Base-by-base conservation (phyloP, 2,329 filamentous ascomycete species). In the Colletotrichum sp. region DNA sequence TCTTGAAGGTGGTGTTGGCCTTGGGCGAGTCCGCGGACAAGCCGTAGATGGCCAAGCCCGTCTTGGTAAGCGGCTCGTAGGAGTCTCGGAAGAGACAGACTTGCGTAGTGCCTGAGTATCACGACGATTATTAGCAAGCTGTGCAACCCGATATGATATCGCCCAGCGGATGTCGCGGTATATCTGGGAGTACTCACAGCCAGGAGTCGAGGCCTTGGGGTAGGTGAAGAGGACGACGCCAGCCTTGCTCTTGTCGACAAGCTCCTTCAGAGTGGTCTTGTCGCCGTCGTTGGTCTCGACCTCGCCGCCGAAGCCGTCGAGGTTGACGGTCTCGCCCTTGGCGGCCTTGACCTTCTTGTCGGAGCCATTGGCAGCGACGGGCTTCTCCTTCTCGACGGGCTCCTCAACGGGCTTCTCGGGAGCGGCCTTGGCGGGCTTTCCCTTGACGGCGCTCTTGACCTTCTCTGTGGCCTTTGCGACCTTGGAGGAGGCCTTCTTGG, bases 211-310 rank as follows among this genome's bases (percentile, higher is more conserved):
- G 15, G 97, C 97, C 87, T 95, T 98, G 75, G 97, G 97, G 83
- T 99, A 99, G 36, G 96, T 98, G 85, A 99, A 98, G 34, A 99
- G 88, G 39, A 98, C 95, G 59, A 99, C 94, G 30, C 96, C 97
- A 44, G 91, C 89, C 86, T 95, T 93, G 90, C 96, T 98, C 82
- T 94, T 91, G 68, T 95, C 93, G 65, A 98, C 90, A 28, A 99
- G 92, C 80, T 92, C 89, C 87, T 95, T 94, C 75, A 99, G 88
- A 2, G 92, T 95, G 8, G 94, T 96, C 87, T 94, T 95, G 70
- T 90, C 88, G 81, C 96, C 96, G 78, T 98, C 95, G 79, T 99
- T 93, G 78, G 94, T 97, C 88, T 97, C 92, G 78, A 99, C 87
- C 82, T 97, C 93, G 78, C 91, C 92, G 79, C 92, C 92, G 81